phyloP scores from a whole-genome alignment of 352 stramenopile genomes.

The Plasmopara viticola region DNA sequence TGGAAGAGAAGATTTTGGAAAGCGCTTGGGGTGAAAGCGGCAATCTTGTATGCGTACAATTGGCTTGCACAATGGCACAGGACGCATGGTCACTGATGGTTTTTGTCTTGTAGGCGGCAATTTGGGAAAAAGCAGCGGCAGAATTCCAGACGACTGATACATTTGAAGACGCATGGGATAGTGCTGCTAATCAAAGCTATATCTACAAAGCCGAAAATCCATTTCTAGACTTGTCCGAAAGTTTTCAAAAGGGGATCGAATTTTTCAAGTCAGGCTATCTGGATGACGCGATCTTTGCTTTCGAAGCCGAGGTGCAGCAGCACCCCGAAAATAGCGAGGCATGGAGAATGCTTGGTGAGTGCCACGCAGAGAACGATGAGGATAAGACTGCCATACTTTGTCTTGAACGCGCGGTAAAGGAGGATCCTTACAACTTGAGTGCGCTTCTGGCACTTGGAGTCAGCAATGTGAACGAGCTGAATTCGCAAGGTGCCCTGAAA shows the following conservation, averaged over 20 bases:
- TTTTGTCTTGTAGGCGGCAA: slow-evolving; percentile 35
- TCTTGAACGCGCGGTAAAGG: slow-evolving; percentile 89
- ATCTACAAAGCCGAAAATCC: slow-evolving; percentile 74
- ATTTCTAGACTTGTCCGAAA: slow-evolving; percentile 53
- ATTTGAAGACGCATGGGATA: slow-evolving; percentile 76
- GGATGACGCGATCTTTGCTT: slow-evolving; percentile 89
- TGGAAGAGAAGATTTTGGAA: slow-evolving; percentile 51
- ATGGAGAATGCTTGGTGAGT: slow-evolving; percentile 92
- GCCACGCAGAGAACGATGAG: slow-evolving; percentile 95
- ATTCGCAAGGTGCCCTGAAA: slow-evolving; percentile 88
- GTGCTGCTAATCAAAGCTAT: slow-evolving; percentile 48
- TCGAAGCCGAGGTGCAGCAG: slow-evolving; percentile 93
- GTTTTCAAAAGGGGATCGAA: slow-evolving; percentile 64
- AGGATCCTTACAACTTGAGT: slow-evolving; percentile 93
- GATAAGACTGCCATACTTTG: slow-evolving; percentile 94
- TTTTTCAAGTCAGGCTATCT: slow-evolving; percentile 90
- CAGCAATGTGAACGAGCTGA: slow-evolving; percentile 96
- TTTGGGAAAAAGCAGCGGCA: slow-evolving; percentile 76
- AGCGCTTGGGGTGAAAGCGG: slow-evolving; percentile 52
- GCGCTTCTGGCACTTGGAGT: slow-evolving; percentile 90
- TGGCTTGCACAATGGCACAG: neutral
- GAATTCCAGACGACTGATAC: slow-evolving; percentile 61
- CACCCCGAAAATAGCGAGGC: slow-evolving; percentile 91
- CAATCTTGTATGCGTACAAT: slow-evolving; percentile 34
- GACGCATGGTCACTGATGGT: slow-evolving; percentile 3